Evolutionary conservation across 331 rosid genomes (phyloP), one percentile per base, ranked within the genome.

Genomic region (Pyracantha coccinea): DNA sequence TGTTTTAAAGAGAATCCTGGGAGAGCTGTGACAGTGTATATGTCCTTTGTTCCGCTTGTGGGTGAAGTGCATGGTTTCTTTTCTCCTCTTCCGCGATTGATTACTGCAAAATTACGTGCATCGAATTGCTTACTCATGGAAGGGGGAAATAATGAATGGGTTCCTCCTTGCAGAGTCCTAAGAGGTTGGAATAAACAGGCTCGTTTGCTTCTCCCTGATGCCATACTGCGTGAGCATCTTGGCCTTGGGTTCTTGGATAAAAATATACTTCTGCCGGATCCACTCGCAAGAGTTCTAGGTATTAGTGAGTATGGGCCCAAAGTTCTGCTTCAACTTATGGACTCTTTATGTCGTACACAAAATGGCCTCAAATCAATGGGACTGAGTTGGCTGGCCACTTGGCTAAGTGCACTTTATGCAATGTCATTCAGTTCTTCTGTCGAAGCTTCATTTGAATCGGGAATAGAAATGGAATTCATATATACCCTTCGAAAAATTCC

Each of bases 31-130:
- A 81, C 98, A 68, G 89, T 92, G 73, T 94, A 81, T 83, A 86
- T 94, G 98, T 88, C 92, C 79, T 94, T 88, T 84, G 89, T 90
- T 83, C 98, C 98, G 25, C 88, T 94, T 81, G 84, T 85, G 21
- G 96, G 98, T 68, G 98, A 94, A 76, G 97, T 91, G 69, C 96
- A 94, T 71, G 97, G 98, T 62, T 94, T 94, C 83, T 94, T 94
- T 85, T 87, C 95, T 21, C 78, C 88, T 82, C 97, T 94, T 79
- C 95, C 97, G 16, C 91, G 93, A 23, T 77, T 88, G 85, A 86
- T 91, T 72, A 83, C 87, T 85, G 86, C 88, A 58, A 87, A 87
- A 61, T 77, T 94, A 72, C 91, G 97, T 5, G 71, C 75, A 76
- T 79, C 90, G 38, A 90, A 90, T 80, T 91, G 97, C 85, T 79